Evolutionary conservation across 2,329 filamentous ascomycete genomes (phyloP), one percentile per base, ranked within the genome.

Genomic region (Trichoderma arundinaceum): DNA sequence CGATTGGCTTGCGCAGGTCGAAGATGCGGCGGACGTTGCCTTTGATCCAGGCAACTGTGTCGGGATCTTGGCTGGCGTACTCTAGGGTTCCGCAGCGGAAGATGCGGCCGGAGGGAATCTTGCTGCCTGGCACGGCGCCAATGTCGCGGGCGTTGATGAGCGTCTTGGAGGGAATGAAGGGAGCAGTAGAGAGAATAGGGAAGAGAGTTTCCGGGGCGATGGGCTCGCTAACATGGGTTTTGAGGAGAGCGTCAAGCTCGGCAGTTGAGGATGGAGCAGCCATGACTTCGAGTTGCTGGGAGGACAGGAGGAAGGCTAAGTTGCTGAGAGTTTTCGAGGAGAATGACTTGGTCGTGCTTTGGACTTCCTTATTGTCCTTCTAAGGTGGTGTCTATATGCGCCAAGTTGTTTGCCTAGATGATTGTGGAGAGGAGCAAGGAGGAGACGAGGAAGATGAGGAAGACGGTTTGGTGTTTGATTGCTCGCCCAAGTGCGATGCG

Each of bases 141-240:
- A 84, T 71, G 70, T 86, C 83, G 57, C 83, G 82, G 58, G 81
- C 74, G 75, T 85, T 86, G 77, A 85, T 80, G 33, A 83, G 81
- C 41, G 81, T 80, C 32, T 76, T 77, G 33, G 81, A 73, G 61
- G 74, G 70, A 67, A 84, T 69, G 71, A 86, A 86, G 7, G 83
- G 84, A 7, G 80, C 70, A n/a, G 73, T 72, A 8, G 73, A 70
- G 35, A 84, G 71, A 33, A 78, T 76, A 0, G 77, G 71, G 2
- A 72, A 67, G 60, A 82, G 77, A 35, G 74, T 59, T 19, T 77
- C 76, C 3, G 74, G 66, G 3, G 79, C 71, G 60, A 85, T 77
- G 44, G 78, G 73, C 3, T 72, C 67, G 48, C 71, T 71, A 41
- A 81, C 78, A 67, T 83, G 79, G 9, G 77, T 82, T 67, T 77